These are phyloP conservation scores for Quercus robur DNA, from an alignment of 306 rosid species.

Conservation along the genomic window DNA sequence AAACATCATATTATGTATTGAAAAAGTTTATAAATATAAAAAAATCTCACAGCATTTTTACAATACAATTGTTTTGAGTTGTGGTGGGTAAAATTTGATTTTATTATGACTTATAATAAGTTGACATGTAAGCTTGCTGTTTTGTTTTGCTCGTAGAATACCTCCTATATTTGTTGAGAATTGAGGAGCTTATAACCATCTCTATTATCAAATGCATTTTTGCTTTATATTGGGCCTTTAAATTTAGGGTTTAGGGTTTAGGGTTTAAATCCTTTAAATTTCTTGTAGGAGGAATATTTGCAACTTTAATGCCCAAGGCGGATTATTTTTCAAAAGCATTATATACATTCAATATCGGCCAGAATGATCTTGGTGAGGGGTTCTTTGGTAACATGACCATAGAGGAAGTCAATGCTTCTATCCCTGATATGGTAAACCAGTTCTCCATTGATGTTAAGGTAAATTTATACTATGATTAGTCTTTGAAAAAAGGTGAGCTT, in stretches of 20 bases:
- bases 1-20: too few relatives aligned
- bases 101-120: too few relatives aligned
- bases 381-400: conserved; percentile 11
- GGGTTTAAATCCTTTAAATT: neutral
- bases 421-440: too few relatives aligned
- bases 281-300: conserved; percentile 8
- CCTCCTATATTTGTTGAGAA: neutral
- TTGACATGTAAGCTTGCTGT: too few relatives aligned
- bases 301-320: neutral
- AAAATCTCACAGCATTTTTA: too few relatives aligned
- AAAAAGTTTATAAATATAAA: too few relatives aligned
- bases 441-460: conserved; percentile 32
- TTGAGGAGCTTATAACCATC: neutral
- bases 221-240: neutral
- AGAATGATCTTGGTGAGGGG: conserved; percentile 20
- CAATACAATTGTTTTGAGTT: too few relatives aligned
- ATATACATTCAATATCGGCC: conserved; percentile 37
- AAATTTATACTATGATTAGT: neutral
- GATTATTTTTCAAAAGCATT: conserved; percentile 14
- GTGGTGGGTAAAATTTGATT: too few relatives aligned
- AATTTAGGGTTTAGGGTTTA: too few relatives aligned
- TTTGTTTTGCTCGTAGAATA: too few relatives aligned
- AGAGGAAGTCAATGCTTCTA: conserved; percentile 23
- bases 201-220: neutral
- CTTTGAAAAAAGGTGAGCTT: neutral